Conservation (phyloP, 805 yeast species). For the Lipomyces yamadae region DNA sequence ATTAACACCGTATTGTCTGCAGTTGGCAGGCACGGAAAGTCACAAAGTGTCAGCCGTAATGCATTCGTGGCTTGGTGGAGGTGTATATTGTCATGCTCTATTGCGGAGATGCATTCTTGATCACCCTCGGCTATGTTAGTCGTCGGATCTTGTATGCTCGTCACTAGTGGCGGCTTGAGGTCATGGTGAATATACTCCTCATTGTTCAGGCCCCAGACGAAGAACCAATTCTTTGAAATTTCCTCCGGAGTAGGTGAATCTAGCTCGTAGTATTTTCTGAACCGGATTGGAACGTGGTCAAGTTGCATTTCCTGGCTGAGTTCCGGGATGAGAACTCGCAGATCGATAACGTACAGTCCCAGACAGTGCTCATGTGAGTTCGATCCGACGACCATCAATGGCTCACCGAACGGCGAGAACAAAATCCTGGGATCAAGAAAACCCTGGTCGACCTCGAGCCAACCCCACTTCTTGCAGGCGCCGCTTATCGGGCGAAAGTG, state of each 20-base stretch:
- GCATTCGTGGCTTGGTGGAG: conserved; percentile 24
- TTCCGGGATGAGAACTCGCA: conserved; percentile 22
- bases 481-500: conserved; percentile 9
- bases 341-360: conserved; percentile 23
- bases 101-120: conserved; percentile 6
- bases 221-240: conserved; percentile 22
- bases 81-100: not conserved
- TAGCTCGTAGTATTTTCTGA: conserved; percentile 11
- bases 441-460: conserved; percentile 22
- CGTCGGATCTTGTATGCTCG: not conserved
- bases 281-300: conserved; percentile 15
- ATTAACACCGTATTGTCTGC: conserved; percentile 19
- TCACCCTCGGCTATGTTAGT: conserved; percentile 10
- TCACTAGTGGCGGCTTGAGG: conserved; percentile 6
- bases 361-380: conserved; percentile 20
- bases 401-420: conserved; percentile 28
- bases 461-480: conserved; percentile 6
- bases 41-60: conserved; percentile 18
- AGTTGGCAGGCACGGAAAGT: conserved; percentile 23
- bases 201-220: conserved; percentile 12
- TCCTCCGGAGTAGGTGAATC: conserved; percentile 19
- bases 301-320: conserved; percentile 3
- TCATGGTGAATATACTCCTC: conserved; percentile 15
- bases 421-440: conserved; percentile 21
- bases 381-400: conserved; percentile 23